phyloP scores from a whole-genome alignment of 768 basidiomycete species.

The Tricholoma hemisulphureum region DNA sequence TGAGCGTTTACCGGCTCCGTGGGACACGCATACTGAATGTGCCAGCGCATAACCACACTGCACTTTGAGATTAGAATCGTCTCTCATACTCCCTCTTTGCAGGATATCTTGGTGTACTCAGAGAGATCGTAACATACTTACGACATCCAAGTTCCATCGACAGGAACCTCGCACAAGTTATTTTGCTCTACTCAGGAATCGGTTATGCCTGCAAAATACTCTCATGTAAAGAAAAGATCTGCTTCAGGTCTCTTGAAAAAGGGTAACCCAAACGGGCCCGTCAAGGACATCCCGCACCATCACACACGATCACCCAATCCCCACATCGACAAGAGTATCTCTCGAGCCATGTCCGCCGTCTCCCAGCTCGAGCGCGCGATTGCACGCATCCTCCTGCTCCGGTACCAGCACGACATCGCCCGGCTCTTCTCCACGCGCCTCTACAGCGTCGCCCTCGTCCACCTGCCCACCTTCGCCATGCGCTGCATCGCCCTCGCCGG shows the following conservation, averaged over 20 bases:
- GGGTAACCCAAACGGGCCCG: slow-evolving; percentile 22
- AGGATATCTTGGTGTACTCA: background rate
- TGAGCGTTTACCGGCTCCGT: background rate
- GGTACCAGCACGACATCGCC: slow-evolving; percentile 74
- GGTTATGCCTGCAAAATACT: slow-evolving; percentile 75
- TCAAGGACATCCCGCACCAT: slow-evolving; percentile 33
- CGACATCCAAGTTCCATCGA: background rate
- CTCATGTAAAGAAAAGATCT: slow-evolving; percentile 68
- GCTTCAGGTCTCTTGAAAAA: slow-evolving; percentile 50
- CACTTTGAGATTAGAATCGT: no score
- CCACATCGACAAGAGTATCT: slow-evolving; percentile 53
- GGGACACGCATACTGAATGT: background rate
- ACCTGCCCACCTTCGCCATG: slow-evolving; percentile 68
- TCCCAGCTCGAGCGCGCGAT: slow-evolving; percentile 69
- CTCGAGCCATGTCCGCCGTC: slow-evolving; percentile 58
- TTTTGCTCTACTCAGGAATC: slow-evolving; percentile 1
- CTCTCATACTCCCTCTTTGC: no score
- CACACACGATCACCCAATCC: slow-evolving; percentile 39
- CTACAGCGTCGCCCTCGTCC: slow-evolving; percentile 59
- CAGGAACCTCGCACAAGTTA: background rate
- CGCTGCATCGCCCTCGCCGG: slow-evolving; percentile 60
- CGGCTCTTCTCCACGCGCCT: slow-evolving; percentile 72
- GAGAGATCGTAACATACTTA: background rate
- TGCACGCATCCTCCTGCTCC: slow-evolving; percentile 62
- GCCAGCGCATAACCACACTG: background rate